These are phyloP conservation scores for Sporothrix phasma DNA, from an alignment of 2,329 filamentous ascomycete species.

Conservation along the genomic window DNA sequence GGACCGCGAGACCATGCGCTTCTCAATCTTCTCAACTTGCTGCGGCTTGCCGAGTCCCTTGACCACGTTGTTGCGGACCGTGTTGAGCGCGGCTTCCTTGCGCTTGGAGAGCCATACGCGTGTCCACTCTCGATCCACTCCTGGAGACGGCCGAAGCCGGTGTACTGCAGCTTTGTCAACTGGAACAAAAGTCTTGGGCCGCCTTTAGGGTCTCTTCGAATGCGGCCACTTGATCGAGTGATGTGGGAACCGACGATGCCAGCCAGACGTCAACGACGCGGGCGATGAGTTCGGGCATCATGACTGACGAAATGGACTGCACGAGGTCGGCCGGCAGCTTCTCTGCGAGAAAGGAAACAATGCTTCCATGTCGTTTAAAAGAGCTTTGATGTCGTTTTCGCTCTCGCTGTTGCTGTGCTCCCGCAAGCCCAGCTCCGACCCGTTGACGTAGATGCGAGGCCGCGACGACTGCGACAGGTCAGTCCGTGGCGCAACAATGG, in stretches of 20 bases:
- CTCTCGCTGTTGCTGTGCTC: conserved; percentile 26
- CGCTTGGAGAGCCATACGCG: conserved; percentile 79
- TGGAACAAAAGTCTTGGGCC: conserved; percentile 53
- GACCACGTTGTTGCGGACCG: conserved; percentile 59
- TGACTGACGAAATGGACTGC: conserved; percentile 51
- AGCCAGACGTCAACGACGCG: conserved; percentile 67
- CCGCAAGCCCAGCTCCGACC: conserved; percentile 36
- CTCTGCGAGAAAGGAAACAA: conserved; percentile 43
- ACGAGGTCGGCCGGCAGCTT: conserved; percentile 46
- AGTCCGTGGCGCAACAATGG: conserved; percentile 52
- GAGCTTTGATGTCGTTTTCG: conserved; percentile 35
- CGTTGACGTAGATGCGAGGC: conserved; percentile 33
- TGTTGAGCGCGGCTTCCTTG: conserved; percentile 67
- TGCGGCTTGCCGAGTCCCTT: conserved; percentile 54
- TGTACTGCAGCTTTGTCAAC: conserved; percentile 55
- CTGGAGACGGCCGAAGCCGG: conserved; percentile 50
- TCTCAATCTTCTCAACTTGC: conserved; percentile 75
- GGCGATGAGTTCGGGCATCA: conserved; percentile 60
- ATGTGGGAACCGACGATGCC: conserved; percentile 63
- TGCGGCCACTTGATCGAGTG: conserved; percentile 56
- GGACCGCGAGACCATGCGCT: conserved; percentile 59
- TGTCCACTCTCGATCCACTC: conserved; percentile 72
- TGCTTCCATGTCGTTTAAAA: conserved; percentile 45
- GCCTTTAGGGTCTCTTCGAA: conserved; percentile 64
- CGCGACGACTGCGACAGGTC: conserved; percentile 28